Evolutionary conservation across 2,329 filamentous ascomycete genomes (phyloP), one percentile per base, ranked within the genome.

Genomic region (Anisogramma anomala): DNA sequence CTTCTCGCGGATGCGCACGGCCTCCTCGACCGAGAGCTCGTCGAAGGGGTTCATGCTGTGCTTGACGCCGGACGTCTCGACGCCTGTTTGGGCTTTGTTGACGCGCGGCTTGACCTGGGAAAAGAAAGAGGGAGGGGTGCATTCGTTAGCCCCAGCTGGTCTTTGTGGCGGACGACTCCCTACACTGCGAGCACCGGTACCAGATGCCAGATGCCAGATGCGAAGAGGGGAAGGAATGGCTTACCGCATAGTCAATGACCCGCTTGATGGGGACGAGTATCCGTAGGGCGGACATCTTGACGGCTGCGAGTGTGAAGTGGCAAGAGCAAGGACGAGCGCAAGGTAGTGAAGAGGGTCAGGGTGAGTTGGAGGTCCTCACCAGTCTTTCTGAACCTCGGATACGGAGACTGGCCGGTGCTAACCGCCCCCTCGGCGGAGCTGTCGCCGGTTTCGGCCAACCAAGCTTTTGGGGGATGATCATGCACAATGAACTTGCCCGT

Each of bases 1-100:
- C 69, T 84, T 83, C 63, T 96, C 89, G 62, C 91, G 88, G 58
- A 98, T 82, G 30, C 85, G 86, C 38, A 95, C 84, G 38, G 88
- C 85, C 69, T 96, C 91, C 67, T 98, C 91, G 62, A 98, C 79
- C 32, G 87, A 93, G 57, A 98, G 84, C 64, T 98, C 91, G 71
- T 98, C 91, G 67, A 98, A 98, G 15, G 91, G 91, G 72, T 96
- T 98, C 77, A 98, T 89, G 60, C 82, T 88, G 74, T 96, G 89
- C 67, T 96, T 96, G 57, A 96, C 87, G 52, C 84, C 84, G 50
- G 81, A 73, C 41, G 84, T 94, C 66, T 95, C 89, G 65, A 98
- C 82, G 58, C 79, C 89, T 47, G 89, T 95, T 65, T 76, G 72
- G 54, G 76, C 65, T 61, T 79, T 80, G 68, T 81, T 81, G 60